Conservation (phyloP, 768 basidiomycete genomes). For the Pleurotus djamor region DNA sequence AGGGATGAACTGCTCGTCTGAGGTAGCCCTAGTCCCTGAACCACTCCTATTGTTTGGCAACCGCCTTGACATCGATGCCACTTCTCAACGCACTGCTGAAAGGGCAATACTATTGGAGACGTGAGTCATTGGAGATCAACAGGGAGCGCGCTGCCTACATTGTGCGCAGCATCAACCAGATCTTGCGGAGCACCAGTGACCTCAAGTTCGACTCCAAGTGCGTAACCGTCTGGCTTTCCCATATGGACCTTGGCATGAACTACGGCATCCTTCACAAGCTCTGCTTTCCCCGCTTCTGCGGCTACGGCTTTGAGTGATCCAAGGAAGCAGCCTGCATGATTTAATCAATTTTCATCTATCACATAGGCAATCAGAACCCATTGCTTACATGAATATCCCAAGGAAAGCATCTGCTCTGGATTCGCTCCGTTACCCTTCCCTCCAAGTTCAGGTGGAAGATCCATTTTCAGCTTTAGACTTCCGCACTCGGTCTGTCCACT, state of each 20-base stretch:
- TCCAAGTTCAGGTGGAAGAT: conserved; percentile 54
- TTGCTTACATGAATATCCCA: conserved; percentile 61
- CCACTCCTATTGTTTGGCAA: background rate
- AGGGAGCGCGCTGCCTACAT: conserved; percentile 35
- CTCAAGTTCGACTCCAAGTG: conserved; percentile 65
- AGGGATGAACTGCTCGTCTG: background rate
- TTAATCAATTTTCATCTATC: background rate
- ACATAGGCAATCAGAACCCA: background rate
- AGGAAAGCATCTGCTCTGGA: conserved; percentile 68
- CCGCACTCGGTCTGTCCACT: conserved; percentile 52
- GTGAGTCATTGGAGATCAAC: background rate
- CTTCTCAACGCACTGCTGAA: conserved; percentile 63
- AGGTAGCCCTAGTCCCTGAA: background rate
- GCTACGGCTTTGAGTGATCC: conserved; percentile 67
- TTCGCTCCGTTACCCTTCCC: conserved; percentile 63
- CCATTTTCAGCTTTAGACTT: conserved; percentile 46
- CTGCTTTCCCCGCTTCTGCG: conserved; percentile 46
- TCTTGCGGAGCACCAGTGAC: conserved; percentile 70
- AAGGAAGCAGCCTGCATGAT: conserved; percentile 61
- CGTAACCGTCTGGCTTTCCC: conserved; percentile 65
- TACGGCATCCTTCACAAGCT: conserved; percentile 53
- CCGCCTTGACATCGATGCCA: conserved; percentile 45
- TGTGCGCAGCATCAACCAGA: conserved; percentile 65
- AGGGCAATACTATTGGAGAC: conserved; percentile 50
- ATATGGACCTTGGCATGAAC: conserved; percentile 62